Evolutionary conservation across 2,329 filamentous ascomycete species (phyloP), one percentile per base, ranked within the genome.

Genomic region (Cladobotryum protrusum): DNA sequence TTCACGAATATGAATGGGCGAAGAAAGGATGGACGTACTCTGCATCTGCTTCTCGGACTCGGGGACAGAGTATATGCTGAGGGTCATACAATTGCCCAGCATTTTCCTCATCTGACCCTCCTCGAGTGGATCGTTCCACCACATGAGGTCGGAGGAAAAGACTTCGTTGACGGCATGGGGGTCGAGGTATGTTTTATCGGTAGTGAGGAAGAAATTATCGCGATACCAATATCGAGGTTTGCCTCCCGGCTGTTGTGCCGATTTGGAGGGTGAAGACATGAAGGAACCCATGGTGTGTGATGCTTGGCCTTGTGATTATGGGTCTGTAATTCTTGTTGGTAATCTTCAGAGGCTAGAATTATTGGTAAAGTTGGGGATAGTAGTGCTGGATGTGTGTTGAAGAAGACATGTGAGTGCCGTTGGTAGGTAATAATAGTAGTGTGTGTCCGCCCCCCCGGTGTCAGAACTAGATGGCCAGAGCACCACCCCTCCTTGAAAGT

Each of bases 171-270:
- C 68, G 33, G 73, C 73, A 34, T 72, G 63, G 19, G 77, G 66
- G 47, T 82, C 74, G 52, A 86, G 65, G 47, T 79, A 75, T 9
- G 66, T 60, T 29, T 74, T 75, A 59, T 85, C 76, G 35, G 81
- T 85, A 24, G 82, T 85, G 63, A 85, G 69, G 56, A 83, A 66
- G 63, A 80, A 85, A 49, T 73, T 71, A 55, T 75, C 72, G 40
- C 71, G 70, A 56, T 72, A 74, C 78, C 78, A 81, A 53, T 68
- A 72, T 52, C 61, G 62, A 20, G 65, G 61, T 40, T 54, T 52
- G 52, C 63, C 66, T 49, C 69, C 66, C n/a, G 61, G 56, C 50
- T 59, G 54, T n/a, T 34, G 32, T 8, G 48, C 24, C 43, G 61
- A 37, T 41, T 49, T 45, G 48, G 42, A 32, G 45, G 40, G 57